Conservation (phyloP, 495 filamentous ascomycete species). For the Lepidopterella palustris region DNA sequence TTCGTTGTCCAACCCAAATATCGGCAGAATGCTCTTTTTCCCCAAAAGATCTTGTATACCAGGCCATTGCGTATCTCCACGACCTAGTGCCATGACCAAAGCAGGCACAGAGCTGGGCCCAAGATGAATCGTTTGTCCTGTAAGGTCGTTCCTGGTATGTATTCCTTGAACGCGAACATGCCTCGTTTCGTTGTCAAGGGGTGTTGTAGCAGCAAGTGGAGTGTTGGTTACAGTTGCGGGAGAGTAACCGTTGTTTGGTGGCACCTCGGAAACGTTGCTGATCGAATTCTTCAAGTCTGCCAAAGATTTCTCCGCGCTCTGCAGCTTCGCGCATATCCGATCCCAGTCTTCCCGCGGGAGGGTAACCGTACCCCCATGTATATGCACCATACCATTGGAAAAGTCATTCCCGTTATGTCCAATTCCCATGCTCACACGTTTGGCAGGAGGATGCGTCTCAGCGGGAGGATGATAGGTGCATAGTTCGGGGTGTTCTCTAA, state of each 20-base stretch:
- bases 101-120: constrained; percentile 55
- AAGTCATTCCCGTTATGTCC: constrained; percentile 24
- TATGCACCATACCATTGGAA: constrained; percentile 29
- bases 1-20: constrained; percentile 76
- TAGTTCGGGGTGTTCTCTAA: constrained; percentile 39
- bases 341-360: constrained; percentile 37
- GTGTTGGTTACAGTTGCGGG: constrained; percentile 25
- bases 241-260: constrained; percentile 23
- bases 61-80: constrained; percentile 48
- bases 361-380: constrained; percentile 30
- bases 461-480: constrained; percentile 38
- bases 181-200: constrained; percentile 20
- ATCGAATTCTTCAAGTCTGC: constrained; percentile 33
- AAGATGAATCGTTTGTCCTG: constrained; percentile 52
- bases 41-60: constrained; percentile 50
- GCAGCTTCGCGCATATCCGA: constrained; percentile 35
- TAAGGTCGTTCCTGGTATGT: constrained; percentile 48
- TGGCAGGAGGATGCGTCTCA: constrained; percentile 31
- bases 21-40: constrained; percentile 65
- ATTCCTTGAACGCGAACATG: constrained; percentile 38
- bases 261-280: constrained; percentile 26
- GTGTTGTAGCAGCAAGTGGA: constrained; percentile 20
- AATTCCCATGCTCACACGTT: constrained; percentile 23
- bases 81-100: constrained; percentile 59
- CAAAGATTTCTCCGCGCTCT: constrained; percentile 34